Base-by-base conservation (phyloP, 306 rosid genomes). In the Quercus mongolica region DNA sequence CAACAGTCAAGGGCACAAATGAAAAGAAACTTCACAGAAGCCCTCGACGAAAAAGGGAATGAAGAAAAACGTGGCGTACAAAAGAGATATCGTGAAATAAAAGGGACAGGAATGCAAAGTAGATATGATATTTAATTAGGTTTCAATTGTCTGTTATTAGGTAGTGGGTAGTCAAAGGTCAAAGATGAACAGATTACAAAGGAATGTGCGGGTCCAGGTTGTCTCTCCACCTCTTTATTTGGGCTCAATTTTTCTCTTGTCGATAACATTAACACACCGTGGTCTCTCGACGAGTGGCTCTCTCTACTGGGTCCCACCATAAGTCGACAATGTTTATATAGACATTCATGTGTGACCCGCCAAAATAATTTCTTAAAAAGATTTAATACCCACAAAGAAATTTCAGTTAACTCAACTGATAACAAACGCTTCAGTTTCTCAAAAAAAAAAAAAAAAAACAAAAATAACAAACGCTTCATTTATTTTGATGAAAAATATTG, bases 91-190 rank as follows among this genome's bases (percentile, higher is more conserved):
- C 10, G 25, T 0, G 46, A 72, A 61, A 76, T 33, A 72, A 69
- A 46, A 75, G 83, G 87, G 78, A 64, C 30, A 73, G 23, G 28
- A 17, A 31, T 74, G 69, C 76, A 83, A 85, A 74, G 8, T 61
- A 19, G 80, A 64, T 18, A 67, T 5, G 71, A 61, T 52, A 38
- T 35, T 79, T 61, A 83, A 82, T 80, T 80, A 74, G 85, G 85
- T 70, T 71, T 30, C 79, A 74, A 74, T 2, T n/a, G 77, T 79
- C 78, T 31, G 77, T 21, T 28, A 73, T 73, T 79, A 87, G 87
- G 73, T 62, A 75, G 75, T 85, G 88, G 89, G 28, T 76, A 85
- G 97, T 94, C 98, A 92, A 89, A 62, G 97, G 97, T 94, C 98
- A 89, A 92, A 87, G 91, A 86, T 76, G 81, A 84, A 81, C 78